Percentiles rank a stretch among this genome's conserved stretches.
Evolutionary conservation across 257 asterid species (phyloP).

Genomic region (Vinca minor): DNA sequence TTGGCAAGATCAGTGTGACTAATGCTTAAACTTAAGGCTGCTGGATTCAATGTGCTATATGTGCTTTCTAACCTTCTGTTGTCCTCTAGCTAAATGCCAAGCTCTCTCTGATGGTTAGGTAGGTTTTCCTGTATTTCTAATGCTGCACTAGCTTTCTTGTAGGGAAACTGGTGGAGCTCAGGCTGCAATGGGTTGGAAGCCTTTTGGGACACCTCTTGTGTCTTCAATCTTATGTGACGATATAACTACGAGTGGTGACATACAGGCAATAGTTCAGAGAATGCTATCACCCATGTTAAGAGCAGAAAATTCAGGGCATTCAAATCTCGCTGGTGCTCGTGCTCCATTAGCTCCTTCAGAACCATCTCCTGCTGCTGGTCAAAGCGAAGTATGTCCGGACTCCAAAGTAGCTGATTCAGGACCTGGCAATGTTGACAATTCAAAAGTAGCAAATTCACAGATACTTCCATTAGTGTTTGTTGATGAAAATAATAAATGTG

Average conservation of each 20-base stretch:
- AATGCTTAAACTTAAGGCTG: background rate
- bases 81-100: background rate
- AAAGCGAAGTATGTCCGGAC: constrained; percentile 27
- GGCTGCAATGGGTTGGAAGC: constrained; percentile 77
- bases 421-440: constrained; percentile 41
- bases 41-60: background rate
- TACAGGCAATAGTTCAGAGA: constrained; percentile 74
- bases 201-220: constrained; percentile 97
- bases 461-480: constrained; percentile 95
- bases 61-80: background rate
- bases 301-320: constrained; percentile 32
- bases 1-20: background rate
- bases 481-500: constrained; percentile 91
- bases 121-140: constrained; percentile 9
- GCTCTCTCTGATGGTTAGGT: background rate
- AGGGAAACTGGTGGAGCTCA: constrained; percentile 76
- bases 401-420: constrained; percentile 31
- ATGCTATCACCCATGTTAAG: constrained; percentile 79
- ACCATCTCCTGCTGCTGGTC: constrained; percentile 26
- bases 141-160: constrained; percentile 18
- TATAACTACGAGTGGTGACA: constrained; percentile 63
- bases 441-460: constrained; percentile 32
- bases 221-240: constrained; percentile 86
- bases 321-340: constrained; percentile 24
- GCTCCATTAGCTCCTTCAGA: constrained; percentile 32